phyloP scores from a whole-genome alignment of 2,329 filamentous ascomycete species.

The Alternaria sp. region DNA sequence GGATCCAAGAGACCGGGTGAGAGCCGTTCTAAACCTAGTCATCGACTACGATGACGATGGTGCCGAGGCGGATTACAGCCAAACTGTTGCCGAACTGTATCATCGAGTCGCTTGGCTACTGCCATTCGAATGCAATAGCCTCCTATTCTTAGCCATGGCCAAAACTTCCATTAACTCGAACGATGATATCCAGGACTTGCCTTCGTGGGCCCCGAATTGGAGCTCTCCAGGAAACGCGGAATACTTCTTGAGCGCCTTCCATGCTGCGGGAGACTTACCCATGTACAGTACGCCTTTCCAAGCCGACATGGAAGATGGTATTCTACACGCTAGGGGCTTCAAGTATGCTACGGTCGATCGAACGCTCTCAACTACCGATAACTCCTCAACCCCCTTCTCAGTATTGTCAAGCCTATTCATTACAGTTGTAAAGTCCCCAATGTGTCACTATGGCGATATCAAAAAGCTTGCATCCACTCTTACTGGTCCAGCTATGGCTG shows the following conservation, averaged over 20 bases:
- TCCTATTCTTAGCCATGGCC: background rate
- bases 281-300: no score
- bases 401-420: background rate
- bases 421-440: no score
- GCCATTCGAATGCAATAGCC: background rate
- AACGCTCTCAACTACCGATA: background rate
- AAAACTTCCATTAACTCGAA: fast-evolving
- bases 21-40: no score
- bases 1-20: no score
- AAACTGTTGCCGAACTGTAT: no score
- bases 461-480: no score
- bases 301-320: fast-evolving
- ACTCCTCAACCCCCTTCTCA: fast-evolving
- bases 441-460: no score
- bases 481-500: no score
- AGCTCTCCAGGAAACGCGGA: background rate
- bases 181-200: background rate
- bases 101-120: no score
- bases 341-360: background rate
- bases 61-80: no score
- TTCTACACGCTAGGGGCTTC: background rate
- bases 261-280: background rate
- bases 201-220: background rate
- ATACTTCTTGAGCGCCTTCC: background rate
- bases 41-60: no score